Evolutionary conservation across 257 asterid genomes (phyloP), one percentile per base, ranked within the genome.

Genomic region (Petrea volubilis): DNA sequence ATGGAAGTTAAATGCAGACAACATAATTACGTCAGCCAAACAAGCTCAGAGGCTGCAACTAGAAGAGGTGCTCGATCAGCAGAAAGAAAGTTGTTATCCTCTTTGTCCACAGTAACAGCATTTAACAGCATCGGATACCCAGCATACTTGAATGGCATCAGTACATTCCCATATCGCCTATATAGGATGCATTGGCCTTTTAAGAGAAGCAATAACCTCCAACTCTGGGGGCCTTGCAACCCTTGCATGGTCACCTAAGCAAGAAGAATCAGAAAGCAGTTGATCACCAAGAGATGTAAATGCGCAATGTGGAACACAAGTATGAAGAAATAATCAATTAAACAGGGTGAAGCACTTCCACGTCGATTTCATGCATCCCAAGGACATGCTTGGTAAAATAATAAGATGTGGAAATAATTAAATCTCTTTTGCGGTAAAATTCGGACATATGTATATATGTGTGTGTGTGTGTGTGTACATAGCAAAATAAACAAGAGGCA

Each of bases 91-190:
- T 90, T 91, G 84, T 29, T 85, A 81, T 95, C 99, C 67, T 88
- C 93, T 73, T 79, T 83, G 83, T 91, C 98, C 73, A 95, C 96
- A 3, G 98, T 90, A 77, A 95, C 82, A 67, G 98, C 96, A 82
- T 84, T 95, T 82, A 95, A 77, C 77, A 95, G 78, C 99, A 95
- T 91, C 7, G 99, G 99, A 77, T 91, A 95, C 51, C 98, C 99
- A 79, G 99, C 99, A 57, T 95, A 95, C 74, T 91, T 95, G 80
- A 95, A 95, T 41, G 99, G 99, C 86, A 76, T 90, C 81, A 95
- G 73, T 67, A 95, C 86, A 79, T 76, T 60, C 61, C 97, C 98
- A 79, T 95, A 87, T 56, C 95, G 95, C 73, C 98, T 85, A 73
- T 88, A 95, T 34, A 94, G 83, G 73, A 91, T 95, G 86, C 99